Percentiles rank a stretch among this genome's conserved stretches.
Conservation (phyloP, 1,139 yeast species). For the Saccharomycopsis hybrid region DNA sequence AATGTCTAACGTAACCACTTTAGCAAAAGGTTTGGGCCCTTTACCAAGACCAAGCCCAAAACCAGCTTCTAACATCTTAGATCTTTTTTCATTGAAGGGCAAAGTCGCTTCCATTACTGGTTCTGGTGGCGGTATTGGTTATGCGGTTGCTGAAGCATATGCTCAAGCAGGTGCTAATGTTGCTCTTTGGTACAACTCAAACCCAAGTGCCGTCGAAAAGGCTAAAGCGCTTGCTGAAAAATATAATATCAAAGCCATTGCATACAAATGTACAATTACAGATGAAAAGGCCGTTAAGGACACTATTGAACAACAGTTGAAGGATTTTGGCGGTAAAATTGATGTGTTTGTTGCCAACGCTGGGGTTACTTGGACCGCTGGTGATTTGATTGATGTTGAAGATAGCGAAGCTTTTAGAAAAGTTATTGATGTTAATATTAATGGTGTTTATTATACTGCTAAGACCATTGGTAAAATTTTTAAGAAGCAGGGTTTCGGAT, state of each 20-base stretch:
- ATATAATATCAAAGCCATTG: constrained; percentile 61
- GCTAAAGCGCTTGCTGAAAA: constrained; percentile 52
- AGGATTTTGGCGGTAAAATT: constrained; percentile 68
- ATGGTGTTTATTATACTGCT: constrained; percentile 73
- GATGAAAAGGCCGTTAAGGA: constrained; percentile 51
- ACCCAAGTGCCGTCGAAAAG: constrained; percentile 48
- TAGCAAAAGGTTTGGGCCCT: constrained; percentile 31
- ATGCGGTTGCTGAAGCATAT: constrained; percentile 75
- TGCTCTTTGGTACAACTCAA: constrained; percentile 74
- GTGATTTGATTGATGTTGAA: constrained; percentile 52
- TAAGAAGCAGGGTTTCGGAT: constrained; percentile 59
- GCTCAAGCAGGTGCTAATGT: constrained; percentile 92
- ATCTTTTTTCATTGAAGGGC: constrained; percentile 65
- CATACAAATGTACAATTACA: constrained; percentile 67
- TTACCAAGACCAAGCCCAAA: constrained; percentile 30
- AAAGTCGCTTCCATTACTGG: constrained; percentile 89
- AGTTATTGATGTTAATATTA: constrained; percentile 64
- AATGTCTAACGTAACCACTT: constrained; percentile 24
- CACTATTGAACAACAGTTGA: constrained; percentile 50
- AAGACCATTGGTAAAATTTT: constrained; percentile 66
- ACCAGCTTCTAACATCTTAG: constrained; percentile 31
- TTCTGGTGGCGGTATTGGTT: constrained; percentile 81
- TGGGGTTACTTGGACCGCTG: constrained; percentile 82
- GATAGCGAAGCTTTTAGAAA: constrained; percentile 58
- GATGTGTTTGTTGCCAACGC: constrained; percentile 89